A percentile compares a stretch with the other conserved stretches of the same genome.
Evolutionary conservation across 495 filamentous ascomycete species (phyloP).

Genomic region (Annulohypoxylon bovei): DNA sequence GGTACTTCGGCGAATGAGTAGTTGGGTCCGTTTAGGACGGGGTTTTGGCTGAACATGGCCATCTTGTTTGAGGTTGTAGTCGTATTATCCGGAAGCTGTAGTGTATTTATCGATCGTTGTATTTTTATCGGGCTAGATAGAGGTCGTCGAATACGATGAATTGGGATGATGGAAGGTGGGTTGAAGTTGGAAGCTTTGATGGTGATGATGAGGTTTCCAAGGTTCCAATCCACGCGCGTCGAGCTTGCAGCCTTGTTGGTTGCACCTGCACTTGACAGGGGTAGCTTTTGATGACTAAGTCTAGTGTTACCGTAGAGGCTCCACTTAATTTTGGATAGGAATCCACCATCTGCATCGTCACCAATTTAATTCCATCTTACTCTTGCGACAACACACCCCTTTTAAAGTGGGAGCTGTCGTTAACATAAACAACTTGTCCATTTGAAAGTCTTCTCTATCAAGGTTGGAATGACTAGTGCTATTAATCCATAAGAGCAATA

Average conservation of each 20-base stretch:
- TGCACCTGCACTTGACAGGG: conserved; percentile 31
- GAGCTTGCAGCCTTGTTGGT: conserved; percentile 60
- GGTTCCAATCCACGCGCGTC: conserved; percentile 52
- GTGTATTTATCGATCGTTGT: background rate
- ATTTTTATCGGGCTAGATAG: conserved; percentile 1
- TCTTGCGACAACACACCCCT: conserved; percentile 19
- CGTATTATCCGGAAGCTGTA: background rate
- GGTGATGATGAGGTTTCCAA: conserved; percentile 21
- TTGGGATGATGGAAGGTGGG: conserved; percentile 35
- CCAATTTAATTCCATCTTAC: conserved; percentile 27
- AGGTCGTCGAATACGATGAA: conserved; percentile 7
- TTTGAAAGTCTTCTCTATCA: conserved; percentile 3
- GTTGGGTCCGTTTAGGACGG: conserved; percentile 67
- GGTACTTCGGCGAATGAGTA: conserved; percentile 67
- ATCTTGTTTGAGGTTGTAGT: conserved; percentile 49
- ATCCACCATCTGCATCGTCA: conserved; percentile 27
- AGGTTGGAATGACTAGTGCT: conserved; percentile 2
- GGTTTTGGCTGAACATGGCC: conserved; percentile 71
- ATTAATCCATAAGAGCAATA: background rate
- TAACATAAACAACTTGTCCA: conserved; percentile 2
- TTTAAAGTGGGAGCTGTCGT: background rate
- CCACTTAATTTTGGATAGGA: conserved; percentile 28
- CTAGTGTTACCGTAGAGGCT: background rate
- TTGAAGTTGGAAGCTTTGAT: conserved; percentile 36
- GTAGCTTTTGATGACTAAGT: conserved; percentile 45